Base-by-base conservation (phyloP, 441 rosid species). In the Pelargonium myrrhifolium region DNA sequence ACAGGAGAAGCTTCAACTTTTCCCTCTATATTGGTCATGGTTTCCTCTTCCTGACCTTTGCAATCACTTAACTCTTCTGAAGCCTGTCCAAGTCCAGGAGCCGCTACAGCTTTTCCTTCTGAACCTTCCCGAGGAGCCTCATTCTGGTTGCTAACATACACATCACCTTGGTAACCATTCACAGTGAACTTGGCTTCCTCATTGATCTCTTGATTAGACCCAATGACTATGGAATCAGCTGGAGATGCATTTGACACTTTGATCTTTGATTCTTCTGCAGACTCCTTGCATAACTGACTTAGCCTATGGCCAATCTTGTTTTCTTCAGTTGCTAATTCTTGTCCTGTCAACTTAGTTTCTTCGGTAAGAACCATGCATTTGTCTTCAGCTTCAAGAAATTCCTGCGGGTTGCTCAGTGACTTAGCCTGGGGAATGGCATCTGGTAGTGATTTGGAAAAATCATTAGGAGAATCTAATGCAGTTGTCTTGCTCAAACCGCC, bases 61-160 rank as follows among this genome's bases (percentile, higher is more conserved):
- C 26, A 21, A 65, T 49, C 74, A 43, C 61, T 65, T 8, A 63
- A 45, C 21, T 78, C 81, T 70, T 53, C 12, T 18, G 67, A 15
- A 43, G 58, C 43, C 37, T 15, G 9, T 15, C 43, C 72, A 8
- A 37, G 56, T 65, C 73, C 62, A 55, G 58, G 43, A 64, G 59
- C 71, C 61, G 42, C 8, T 6, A 18, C 35, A 61, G 20, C 56
- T 67, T 78, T 69, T 17, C 40, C 71, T 72, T 64, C 65, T 17
- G 73, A 24, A 42, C 55, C 79, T 53, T 68, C 78, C 53, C 47
- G 63, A 6, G 68, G 66, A 67, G 62, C 69, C 69, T 78, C 75
- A 55, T 65, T 68, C 62, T 65, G 76, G 20, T 65, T 20, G 21
- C 62, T 63, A 21, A 20, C 20, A 0, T 24, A 53, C 22, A 4